Conservation (phyloP, 129 eudicot genomes). For the Arctium minus region DNA sequence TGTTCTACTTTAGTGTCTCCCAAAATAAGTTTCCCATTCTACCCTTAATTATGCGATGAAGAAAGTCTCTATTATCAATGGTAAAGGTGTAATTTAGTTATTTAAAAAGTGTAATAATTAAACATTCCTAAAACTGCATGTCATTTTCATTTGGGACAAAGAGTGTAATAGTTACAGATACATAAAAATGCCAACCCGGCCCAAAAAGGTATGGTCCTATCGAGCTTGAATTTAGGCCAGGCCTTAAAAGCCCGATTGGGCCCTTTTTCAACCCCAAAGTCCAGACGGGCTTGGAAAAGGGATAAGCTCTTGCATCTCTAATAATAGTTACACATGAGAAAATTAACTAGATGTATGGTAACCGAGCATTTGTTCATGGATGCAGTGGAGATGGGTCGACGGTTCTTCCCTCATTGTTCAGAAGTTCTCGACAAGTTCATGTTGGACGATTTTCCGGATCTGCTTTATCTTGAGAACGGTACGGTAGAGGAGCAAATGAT, state of each 20-base stretch:
- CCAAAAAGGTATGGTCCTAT: too few species aligned
- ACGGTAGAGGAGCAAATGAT: constrained; percentile 54
- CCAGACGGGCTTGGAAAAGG: too few species aligned
- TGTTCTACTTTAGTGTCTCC: too few species aligned
- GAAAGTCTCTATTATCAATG: too few species aligned
- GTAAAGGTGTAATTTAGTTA: too few species aligned
- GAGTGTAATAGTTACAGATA: neutral
- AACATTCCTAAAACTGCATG: too few species aligned
- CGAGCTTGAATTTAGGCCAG: neutral
- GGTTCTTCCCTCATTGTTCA: constrained; percentile 82
- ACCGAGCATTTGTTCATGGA: neutral
- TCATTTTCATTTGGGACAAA: neutral
- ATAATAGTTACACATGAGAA: neutral
- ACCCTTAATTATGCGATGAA: neutral
- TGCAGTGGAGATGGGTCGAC: constrained; percentile 70
- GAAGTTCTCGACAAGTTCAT: constrained; percentile 62
- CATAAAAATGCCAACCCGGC: neutral
- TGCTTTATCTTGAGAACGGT: constrained; percentile 46
- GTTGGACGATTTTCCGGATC: constrained; percentile 65
- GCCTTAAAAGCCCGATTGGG: neutral
- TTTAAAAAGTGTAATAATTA: too few species aligned
- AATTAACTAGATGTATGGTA: neutral
- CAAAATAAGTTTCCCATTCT: neutral
- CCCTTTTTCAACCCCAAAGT: too few species aligned
- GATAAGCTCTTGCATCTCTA: too few species aligned